A percentile compares a stretch with the other conserved stretches of the same genome.
These are phyloP conservation scores for Canavalia gladiata DNA, from an alignment of 306 rosid species.

Conservation along the genomic window DNA sequence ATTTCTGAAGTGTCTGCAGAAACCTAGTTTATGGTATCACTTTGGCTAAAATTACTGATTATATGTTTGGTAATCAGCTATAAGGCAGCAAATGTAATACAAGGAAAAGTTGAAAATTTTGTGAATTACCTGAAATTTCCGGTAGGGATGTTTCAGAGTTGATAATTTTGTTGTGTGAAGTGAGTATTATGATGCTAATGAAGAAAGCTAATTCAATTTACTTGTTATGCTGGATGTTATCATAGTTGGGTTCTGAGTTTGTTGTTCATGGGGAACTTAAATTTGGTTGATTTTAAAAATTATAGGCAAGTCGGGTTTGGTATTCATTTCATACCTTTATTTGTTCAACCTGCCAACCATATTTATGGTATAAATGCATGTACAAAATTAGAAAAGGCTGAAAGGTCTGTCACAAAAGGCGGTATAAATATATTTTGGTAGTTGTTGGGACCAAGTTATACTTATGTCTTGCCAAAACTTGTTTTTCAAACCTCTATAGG, in stretches of 20 bases:
- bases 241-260: conserved; percentile 1
- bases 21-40: background rate
- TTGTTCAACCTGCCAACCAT: conserved; percentile 14
- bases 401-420: background rate
- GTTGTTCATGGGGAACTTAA: background rate
- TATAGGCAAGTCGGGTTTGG: background rate
- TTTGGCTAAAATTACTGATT: conserved; percentile 10
- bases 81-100: background rate
- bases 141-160: background rate
- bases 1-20: background rate
- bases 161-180: background rate
- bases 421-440: conserved; percentile 23
- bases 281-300: conserved; percentile 26
- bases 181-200: background rate
- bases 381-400: background rate
- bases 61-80: background rate
- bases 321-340: conserved; percentile 25
- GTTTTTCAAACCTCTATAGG: background rate
- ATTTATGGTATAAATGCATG: conserved; percentile 1
- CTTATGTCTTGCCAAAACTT: background rate
- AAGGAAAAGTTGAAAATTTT: conserved; percentile 14
- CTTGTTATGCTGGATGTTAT: background rate
- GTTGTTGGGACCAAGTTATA: conserved; percentile 15
- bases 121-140: background rate
- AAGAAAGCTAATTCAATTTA: conserved; percentile 3